Conservation (phyloP, 805 yeast species). For the Metschnikowia henanensis region DNA sequence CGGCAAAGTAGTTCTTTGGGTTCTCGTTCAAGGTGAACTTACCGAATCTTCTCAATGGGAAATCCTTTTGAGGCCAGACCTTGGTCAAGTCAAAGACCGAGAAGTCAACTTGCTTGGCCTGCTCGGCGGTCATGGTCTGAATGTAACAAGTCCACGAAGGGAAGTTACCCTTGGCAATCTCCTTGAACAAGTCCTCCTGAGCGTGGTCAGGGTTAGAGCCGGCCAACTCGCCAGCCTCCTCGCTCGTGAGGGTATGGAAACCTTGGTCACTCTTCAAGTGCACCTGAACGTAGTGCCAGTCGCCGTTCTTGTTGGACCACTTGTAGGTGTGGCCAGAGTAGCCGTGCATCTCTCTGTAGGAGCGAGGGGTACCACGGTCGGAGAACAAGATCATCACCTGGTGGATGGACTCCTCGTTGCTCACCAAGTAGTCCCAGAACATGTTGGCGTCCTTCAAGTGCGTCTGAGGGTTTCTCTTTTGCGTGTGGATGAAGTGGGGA, state of each 20-base stretch:
- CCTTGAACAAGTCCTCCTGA: slow-evolving; percentile 75
- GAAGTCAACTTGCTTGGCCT: slow-evolving; percentile 73
- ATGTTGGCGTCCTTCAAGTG: slow-evolving; percentile 76
- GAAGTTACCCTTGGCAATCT: slow-evolving; percentile 72
- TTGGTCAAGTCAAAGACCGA: slow-evolving; percentile 90
- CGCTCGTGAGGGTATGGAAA: slow-evolving; percentile 50
- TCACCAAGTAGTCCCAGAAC: slow-evolving; percentile 82
- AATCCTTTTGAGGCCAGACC: slow-evolving; percentile 87
- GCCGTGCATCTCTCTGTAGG: slow-evolving; percentile 78
- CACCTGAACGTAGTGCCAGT: slow-evolving; percentile 77
- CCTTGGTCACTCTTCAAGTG: slow-evolving; percentile 72
- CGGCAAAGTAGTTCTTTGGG: slow-evolving; percentile 86
- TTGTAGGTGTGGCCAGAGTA: slow-evolving; percentile 84
- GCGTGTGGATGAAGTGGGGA: slow-evolving; percentile 87
- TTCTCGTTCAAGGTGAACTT: slow-evolving; percentile 76
- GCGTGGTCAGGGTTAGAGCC: slow-evolving; percentile 84
- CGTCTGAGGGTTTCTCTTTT: slow-evolving; percentile 80
- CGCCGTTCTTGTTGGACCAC: slow-evolving; percentile 74
- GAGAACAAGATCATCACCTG: slow-evolving; percentile 73
- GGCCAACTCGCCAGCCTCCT: slow-evolving; percentile 64
- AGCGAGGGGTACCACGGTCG: slow-evolving; percentile 81
- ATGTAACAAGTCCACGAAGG: slow-evolving; percentile 87
- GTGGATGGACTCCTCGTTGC: slow-evolving; percentile 73
- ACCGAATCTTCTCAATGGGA: slow-evolving; percentile 86
- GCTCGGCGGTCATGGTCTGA: slow-evolving; percentile 83